These are phyloP conservation scores for Emmonsia crescens DNA, from an alignment of 2,329 filamentous ascomycete species.

Conservation along the genomic window DNA sequence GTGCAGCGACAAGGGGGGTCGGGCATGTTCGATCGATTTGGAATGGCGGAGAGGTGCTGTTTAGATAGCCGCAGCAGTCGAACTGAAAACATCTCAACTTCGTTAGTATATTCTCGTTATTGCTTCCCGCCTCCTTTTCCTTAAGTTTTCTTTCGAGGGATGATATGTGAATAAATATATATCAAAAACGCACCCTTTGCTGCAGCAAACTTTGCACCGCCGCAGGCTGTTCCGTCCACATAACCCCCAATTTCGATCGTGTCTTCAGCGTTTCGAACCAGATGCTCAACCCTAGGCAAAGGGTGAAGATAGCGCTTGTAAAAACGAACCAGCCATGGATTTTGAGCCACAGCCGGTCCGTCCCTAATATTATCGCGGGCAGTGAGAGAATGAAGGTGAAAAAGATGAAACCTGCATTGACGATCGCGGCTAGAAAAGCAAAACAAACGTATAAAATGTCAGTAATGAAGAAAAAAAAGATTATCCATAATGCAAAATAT, in stretches of 20 bases:
- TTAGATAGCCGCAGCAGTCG: conserved; percentile 68
- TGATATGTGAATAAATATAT: not conserved
- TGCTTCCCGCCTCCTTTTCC: not conserved
- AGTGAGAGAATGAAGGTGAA: conserved; percentile 58
- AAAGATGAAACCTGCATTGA: conserved; percentile 62
- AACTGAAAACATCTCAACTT: conserved; percentile 42
- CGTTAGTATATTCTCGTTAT: not conserved
- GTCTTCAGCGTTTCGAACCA: conserved; percentile 66
- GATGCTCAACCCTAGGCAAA: conserved; percentile 54
- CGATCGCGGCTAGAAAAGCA: conserved; percentile 48
- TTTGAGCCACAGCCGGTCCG: conserved; percentile 59
- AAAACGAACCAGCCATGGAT: conserved; percentile 54
- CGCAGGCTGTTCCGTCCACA: conserved; percentile 51
- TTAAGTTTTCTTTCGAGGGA: too few relatives aligned
- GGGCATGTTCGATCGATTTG: conserved; percentile 57
- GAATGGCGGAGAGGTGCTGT: conserved; percentile 61
- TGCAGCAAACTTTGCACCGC: conserved; percentile 59
- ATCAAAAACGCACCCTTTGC: conserved; percentile 44
- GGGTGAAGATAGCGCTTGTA: conserved; percentile 52
- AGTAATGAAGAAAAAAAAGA: too few relatives aligned
- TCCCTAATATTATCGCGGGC: conserved; percentile 58
- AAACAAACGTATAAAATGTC: not conserved
- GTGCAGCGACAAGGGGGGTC: conserved; percentile 58
- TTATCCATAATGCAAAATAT: too few relatives aligned
- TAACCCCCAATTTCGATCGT: conserved; percentile 48